phyloP scores from a whole-genome alignment of 176 grass and related monocot genomes.

The Themeda triandra region DNA sequence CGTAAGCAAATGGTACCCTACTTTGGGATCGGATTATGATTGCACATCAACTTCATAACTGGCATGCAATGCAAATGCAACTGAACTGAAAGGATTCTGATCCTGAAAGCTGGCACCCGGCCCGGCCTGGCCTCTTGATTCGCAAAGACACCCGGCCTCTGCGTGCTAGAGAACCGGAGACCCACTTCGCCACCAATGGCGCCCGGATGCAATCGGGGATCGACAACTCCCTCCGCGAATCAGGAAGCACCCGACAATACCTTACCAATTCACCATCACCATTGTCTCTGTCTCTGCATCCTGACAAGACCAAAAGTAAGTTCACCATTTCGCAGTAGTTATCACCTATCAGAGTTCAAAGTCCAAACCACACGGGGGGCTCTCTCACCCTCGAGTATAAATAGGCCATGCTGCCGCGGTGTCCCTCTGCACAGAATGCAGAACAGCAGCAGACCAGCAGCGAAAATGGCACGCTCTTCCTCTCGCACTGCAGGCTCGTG shows the following conservation, averaged over 20 bases:
- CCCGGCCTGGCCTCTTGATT: neutral
- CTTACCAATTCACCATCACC: constrained; percentile 34
- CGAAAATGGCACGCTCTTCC: constrained; percentile 29
- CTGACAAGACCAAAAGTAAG: constrained; percentile 35
- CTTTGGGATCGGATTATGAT: neutral
- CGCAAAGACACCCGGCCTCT: neutral
- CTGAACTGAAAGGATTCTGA: neutral
- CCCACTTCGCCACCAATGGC: constrained; percentile 16
- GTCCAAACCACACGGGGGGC: neutral
- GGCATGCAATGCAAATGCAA: neutral
- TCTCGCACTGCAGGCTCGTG: constrained; percentile 18
- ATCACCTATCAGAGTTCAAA: neutral
- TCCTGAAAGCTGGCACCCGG: neutral
- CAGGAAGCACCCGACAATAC: constrained; percentile 18
- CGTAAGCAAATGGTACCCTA: neutral
- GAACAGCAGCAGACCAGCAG: neutral
- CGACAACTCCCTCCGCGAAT: constrained; percentile 30
- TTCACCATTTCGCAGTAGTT: neutral
- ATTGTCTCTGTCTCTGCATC: neutral
- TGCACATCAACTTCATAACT: neutral
- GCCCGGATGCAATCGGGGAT: constrained; percentile 8
- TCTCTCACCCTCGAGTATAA: constrained; percentile 13
- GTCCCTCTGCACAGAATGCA: constrained; percentile 24
- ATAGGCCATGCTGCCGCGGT: constrained; percentile 28
- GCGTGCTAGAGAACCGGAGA: neutral